Evolutionary conservation across 2,329 filamentous ascomycete species (phyloP), one percentile per base, ranked within the genome.

Genomic region (Chaetomiaceae sp.): DNA sequence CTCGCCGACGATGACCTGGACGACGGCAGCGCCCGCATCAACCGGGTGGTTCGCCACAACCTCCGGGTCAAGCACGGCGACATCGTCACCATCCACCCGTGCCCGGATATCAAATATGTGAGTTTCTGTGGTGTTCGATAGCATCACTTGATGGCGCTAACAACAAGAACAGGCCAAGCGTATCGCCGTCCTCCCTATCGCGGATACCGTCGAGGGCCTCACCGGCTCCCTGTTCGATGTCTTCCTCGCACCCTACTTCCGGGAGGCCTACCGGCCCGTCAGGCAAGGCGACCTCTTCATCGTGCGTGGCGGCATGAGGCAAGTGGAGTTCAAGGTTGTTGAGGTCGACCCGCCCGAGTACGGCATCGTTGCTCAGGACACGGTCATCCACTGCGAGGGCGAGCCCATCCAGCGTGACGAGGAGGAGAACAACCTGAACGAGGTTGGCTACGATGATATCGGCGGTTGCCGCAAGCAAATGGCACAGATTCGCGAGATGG

Each of bases 31-130:
- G 93, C 87, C 60, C 86, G 93, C 63, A 93, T 98, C 76, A 98
- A 98, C 79, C 88, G 94, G 68, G 93, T 97, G 54, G 90, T 97
- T 62, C 86, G 93, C 67, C 93, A 97, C 78, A 98, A 98, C 71
- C 80, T 98, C 54, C 86, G 93, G 48, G 91, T 98, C 62, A 97
- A 97, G 83, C 91, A 96, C 65, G 93, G 93, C 65, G 93, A 98
- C 66, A 87, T 97, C 65, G 85, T 98, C 70, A 96, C 90, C 51
- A 89, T 98, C 55, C 89, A 97, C 72, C 83, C 94, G 45, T 98
- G 93, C 75, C 91, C 93, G 15, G 93, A 98, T 69, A 98, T 98
- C 77, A 98, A 98, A 95, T 98, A 98, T 69, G 90, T 95, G 70
- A 68, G 88, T 80, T 11, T n/a, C 11, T 9, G 12, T n/a, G 5